phyloP scores from a whole-genome alignment of 805 yeast genomes.

The Sugiyamaella valdiviana region DNA sequence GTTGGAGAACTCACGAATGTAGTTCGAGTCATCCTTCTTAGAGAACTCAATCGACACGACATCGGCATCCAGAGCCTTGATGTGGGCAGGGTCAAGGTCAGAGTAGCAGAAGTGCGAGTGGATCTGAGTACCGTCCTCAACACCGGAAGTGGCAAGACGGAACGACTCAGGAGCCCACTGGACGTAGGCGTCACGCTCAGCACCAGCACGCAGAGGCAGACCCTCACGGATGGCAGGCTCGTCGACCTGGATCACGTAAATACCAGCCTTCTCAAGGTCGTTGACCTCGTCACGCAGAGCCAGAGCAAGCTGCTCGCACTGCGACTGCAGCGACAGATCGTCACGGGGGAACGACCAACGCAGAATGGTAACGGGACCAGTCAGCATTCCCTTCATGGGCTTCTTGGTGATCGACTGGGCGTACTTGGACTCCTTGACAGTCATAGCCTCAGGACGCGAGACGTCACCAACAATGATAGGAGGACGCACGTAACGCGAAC shows the following conservation, averaged over 20 bases:
- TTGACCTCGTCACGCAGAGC: slow-evolving; percentile 98
- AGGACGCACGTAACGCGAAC: slow-evolving; percentile 99
- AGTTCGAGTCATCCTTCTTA: slow-evolving; percentile 98
- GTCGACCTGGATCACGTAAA: slow-evolving; percentile 96
- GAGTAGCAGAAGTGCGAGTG: slow-evolving; percentile 99
- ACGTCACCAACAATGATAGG: slow-evolving; percentile 99
- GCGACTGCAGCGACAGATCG: slow-evolving; percentile 86
- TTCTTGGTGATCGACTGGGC: slow-evolving; percentile 93
- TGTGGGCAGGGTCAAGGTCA: slow-evolving; percentile 98
- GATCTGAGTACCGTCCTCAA: slow-evolving; percentile 88
- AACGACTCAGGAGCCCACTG: slow-evolving; percentile 99
- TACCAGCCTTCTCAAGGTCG: slow-evolving; percentile 98
- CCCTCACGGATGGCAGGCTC: slow-evolving; percentile 99
- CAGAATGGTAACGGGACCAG: slow-evolving; percentile 99
- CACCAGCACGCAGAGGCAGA: slow-evolving; percentile 97
- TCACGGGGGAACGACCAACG: slow-evolving; percentile 99
- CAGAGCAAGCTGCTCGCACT: slow-evolving; percentile 93
- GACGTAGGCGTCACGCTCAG: slow-evolving; percentile 93
- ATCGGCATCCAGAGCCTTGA: slow-evolving; percentile 99
- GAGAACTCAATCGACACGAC: slow-evolving; percentile 99
- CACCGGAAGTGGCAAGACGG: slow-evolving; percentile 99
- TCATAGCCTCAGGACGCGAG: slow-evolving; percentile 96
- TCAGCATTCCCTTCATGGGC: slow-evolving; percentile 99
- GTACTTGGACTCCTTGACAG: slow-evolving; percentile 98
- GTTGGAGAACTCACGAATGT: slow-evolving; percentile 94